Percentiles rank a stretch among this genome's conserved stretches.
Evolutionary conservation across 805 yeast genomes (phyloP).

Genomic region (Zygoascus tannicola): DNA sequence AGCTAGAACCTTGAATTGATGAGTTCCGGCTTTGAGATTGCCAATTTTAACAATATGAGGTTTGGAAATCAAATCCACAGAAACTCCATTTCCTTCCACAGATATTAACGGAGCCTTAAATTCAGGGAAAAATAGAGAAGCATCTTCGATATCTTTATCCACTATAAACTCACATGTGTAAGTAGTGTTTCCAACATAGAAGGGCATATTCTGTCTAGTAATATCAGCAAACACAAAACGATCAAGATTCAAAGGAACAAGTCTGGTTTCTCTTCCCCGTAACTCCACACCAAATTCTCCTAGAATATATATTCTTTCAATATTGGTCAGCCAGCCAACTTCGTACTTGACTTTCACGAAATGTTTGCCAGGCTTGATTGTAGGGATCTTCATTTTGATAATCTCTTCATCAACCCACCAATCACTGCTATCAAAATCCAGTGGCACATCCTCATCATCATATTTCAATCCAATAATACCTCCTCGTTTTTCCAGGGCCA

Average conservation of each 20-base stretch:
- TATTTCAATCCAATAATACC: background rate
- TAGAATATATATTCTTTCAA: slow-evolving; percentile 6
- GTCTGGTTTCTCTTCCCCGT: background rate
- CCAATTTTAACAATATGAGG: background rate
- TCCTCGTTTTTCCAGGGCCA: background rate
- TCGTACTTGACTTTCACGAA: background rate
- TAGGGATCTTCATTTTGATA: background rate
- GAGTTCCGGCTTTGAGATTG: background rate
- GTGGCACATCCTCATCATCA: background rate
- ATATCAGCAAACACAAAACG: slow-evolving; percentile 4
- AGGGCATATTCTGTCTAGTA: slow-evolving; percentile 3
- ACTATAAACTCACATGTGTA: background rate
- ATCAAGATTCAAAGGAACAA: background rate
- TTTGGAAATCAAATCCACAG: background rate
- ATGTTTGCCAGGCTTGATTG: background rate
- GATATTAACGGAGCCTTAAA: background rate
- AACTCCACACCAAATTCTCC: slow-evolving; percentile 6
- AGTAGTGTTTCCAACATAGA: slow-evolving; percentile 2
- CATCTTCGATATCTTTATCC: background rate
- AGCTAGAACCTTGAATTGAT: background rate
- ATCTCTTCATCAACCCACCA: background rate
- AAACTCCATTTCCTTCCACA: background rate
- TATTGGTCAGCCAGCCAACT: background rate
- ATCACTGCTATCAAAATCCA: background rate
- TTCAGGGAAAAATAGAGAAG: background rate